Base-by-base conservation (phyloP, 2,329 filamentous ascomycete species). In the Cladosporium sphaerospermum region DNA sequence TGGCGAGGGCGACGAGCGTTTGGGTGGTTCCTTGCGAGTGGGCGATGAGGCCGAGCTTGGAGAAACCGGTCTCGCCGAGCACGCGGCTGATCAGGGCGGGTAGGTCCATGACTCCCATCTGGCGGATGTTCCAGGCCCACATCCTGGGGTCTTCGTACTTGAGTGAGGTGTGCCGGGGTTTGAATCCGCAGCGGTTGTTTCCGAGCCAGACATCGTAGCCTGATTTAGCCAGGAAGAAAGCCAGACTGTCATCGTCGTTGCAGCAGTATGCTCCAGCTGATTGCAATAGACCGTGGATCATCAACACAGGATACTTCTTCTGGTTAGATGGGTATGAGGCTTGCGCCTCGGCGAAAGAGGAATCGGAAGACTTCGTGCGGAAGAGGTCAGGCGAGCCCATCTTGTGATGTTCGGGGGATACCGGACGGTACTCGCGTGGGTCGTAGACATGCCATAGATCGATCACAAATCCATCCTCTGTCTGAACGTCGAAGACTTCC, bases 161-260 rank as follows among this genome's bases (percentile, higher is more conserved):
- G 37, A 96, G 78, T 18, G 84, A 71, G 2, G 78, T 80, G 65
- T 97, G 92, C 58, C 83, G 80, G 0, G 92, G 91, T 0, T 80
- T 75, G 69, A 93, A 89, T 1, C 91, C 91, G 65, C 90, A 95
- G 16, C 92, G 81, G 66, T 96, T 96, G 71, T 96, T 95, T 4
- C 92, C 92, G 13, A 96, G 77, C 91, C 91, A 97, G 37, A 97
- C 89, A 67, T 97, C 92, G 69, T 89, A 96, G 1, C 91, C 91
- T 0, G 86, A 84, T 70, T 96, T 96, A 69, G 88, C 90, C 7
- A 97, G 82, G 73, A 86, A 95, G 70, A 96, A 96, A 1, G 92
- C 91, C 7, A 96, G 78, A 23, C 87, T 92, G 60, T 89, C 83
- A 57, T 96, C 90, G 63, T 96, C 91, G 66, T 92, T 95, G 59